Base-by-base conservation (phyloP, 2,329 filamentous ascomycete species). In the Penicillium paneum region DNA sequence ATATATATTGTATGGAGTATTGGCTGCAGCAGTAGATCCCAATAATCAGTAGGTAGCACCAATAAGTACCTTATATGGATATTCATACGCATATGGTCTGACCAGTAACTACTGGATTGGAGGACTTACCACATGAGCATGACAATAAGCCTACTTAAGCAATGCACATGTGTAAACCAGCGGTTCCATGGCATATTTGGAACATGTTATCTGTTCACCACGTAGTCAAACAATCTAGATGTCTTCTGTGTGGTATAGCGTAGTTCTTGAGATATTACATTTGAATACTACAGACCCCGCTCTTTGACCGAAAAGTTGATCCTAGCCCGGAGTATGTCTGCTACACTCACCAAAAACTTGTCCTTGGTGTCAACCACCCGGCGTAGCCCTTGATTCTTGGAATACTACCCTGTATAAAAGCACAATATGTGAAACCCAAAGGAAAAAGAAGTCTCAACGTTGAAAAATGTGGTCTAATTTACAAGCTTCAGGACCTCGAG, bases 401-500 rank as follows among this genome's bases (percentile, higher is more conserved):
- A 24, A 11, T 13, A 21, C 15, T 26, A 11, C 12, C 6, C 7
- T 12, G 11, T 5, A 26, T 3, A 21, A 24, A 21, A 11, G 19
- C 10, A 17, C 4, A 6, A 47, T 38, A 35, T 21, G 42, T 21
- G 19, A 50, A 41, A 59, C 54, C 26, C 54, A 62, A 57, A 21
- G 50, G 54, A 64, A 59, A 62, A 52, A 53, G 32, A 53, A 56
- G 47, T 51, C 57, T 64, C 60, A 60, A 60, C 49, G 49, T 65
- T 65, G 56, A 56, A 56, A 59, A 55, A 56, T 42, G 56, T 62
- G 60, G 63, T 63, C 62, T 65, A 65, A 65, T 65, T 65, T 65
- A 65, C 63, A 65, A 62, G 54, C 60, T 61, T 63, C 57, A 63
- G 60, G 62, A 69, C 63, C 56, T 44, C 62, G 59, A 61, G 59